A percentile compares a stretch with the other conserved stretches of the same genome.
Conservation (phyloP, 495 filamentous ascomycete genomes). For the Aspergillus homomorphus region DNA sequence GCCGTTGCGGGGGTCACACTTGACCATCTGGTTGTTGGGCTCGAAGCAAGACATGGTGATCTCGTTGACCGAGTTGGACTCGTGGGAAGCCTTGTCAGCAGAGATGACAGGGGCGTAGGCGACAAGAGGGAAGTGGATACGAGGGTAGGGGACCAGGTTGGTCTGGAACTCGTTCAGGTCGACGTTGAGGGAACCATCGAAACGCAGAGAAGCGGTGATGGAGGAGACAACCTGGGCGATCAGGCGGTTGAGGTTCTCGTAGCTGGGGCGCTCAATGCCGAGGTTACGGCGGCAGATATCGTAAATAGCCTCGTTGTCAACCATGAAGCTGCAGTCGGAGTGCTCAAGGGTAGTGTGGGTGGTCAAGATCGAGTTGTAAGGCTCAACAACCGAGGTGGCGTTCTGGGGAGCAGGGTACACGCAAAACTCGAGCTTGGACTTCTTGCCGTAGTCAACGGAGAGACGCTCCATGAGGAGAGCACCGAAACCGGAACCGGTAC, state of each 20-base stretch:
- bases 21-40: constrained; percentile 95
- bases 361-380: constrained; percentile 98
- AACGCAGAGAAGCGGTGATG: constrained; percentile 96
- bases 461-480: constrained; percentile 97
- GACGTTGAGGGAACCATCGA: constrained; percentile 98
- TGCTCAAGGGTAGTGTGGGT: constrained; percentile 99
- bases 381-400: constrained; percentile 95
- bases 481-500: constrained; percentile 97
- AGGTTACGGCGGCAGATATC: constrained; percentile 98
- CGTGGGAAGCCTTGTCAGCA: constrained; percentile 88
- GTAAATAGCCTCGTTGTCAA: constrained; percentile 99
- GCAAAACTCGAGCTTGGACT: constrained; percentile 99
- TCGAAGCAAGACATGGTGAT: constrained; percentile 70
- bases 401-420: constrained; percentile 97
- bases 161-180: constrained; percentile 99
- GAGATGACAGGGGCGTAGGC: constrained; percentile 95
- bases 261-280: constrained; percentile 93
- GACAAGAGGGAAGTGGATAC: constrained; percentile 98
- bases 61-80: constrained; percentile 70
- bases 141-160: constrained; percentile 96
- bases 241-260: constrained; percentile 96
- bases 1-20: constrained; percentile 96
- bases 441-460: constrained; percentile 98
- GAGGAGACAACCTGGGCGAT: constrained; percentile 99
- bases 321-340: constrained; percentile 99